Percentiles rank a stretch among this genome's conserved stretches.
Conservation (phyloP, 108 stramenopile genomes). For the Ochromonas danica region DNA sequence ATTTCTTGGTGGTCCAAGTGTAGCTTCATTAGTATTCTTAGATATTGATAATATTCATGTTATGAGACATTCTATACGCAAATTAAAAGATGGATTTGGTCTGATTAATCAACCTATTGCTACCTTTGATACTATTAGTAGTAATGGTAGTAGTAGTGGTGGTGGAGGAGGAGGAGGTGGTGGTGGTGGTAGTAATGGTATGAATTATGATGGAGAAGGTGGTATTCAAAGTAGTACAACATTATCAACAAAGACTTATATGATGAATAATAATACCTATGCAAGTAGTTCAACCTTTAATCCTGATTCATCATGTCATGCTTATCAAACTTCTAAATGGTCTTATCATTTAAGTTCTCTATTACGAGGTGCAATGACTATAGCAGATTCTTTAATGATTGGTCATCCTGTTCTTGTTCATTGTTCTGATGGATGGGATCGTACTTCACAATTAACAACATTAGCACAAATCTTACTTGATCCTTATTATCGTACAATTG, state of each 20-base stretch:
- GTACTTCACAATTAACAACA: slow-evolving; percentile 54
- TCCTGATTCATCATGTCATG: slow-evolving; percentile 5
- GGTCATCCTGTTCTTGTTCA: slow-evolving; percentile 48
- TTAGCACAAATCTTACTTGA: slow-evolving; percentile 61
- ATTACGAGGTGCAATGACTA: slow-evolving; percentile 31
- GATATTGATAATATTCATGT: slow-evolving; percentile 61
- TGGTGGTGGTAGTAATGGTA: too few relatives aligned
- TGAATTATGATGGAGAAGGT: too few relatives aligned
- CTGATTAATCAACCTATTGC: background rate
- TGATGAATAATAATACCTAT: background rate
- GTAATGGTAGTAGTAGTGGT: background rate
- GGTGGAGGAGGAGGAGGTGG: too few relatives aligned
- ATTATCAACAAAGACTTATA: background rate
- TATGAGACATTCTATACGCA: slow-evolving; percentile 44
- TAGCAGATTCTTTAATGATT: slow-evolving; percentile 34
- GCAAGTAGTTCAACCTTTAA: background rate
- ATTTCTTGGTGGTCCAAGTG: slow-evolving; percentile 13
- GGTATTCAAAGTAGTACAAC: too few relatives aligned
- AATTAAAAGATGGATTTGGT: slow-evolving; percentile 2
- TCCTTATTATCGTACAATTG: slow-evolving; percentile 61
- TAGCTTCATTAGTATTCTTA: slow-evolving; percentile 43
- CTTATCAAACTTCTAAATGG: slow-evolving; percentile 45
- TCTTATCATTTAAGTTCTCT: slow-evolving; percentile 38
- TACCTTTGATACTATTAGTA: background rate
- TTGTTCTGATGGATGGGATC: slow-evolving; percentile 65